Evolutionary conservation across 1,284 basidiomycete species (phyloP).

Genomic region (Schizopora paradoxa): DNA sequence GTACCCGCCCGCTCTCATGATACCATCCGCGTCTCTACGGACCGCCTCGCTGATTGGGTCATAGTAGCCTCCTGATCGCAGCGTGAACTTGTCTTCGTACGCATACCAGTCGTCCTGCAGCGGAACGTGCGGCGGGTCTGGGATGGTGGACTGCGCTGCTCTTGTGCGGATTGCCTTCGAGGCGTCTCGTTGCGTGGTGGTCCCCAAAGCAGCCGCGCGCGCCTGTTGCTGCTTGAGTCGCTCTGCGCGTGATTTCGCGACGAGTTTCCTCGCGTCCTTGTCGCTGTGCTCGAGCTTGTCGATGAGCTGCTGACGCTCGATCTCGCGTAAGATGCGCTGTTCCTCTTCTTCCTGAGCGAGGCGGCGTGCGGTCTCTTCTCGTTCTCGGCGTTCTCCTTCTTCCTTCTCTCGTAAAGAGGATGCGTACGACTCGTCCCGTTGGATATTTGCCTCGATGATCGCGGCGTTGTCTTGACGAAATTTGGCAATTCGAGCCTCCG

Average conservation of each 20-base stretch:
- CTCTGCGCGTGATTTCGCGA: conserved; percentile 65
- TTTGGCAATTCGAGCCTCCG: conserved; percentile 77
- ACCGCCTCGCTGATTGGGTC: conserved; percentile 73
- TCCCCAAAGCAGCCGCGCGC: conserved; percentile 38
- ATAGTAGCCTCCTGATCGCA: conserved; percentile 50
- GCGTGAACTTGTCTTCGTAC: conserved; percentile 61
- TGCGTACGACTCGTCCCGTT: conserved; percentile 70
- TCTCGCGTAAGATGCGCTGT: conserved; percentile 45
- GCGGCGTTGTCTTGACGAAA: conserved; percentile 80
- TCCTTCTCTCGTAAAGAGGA: conserved; percentile 70
- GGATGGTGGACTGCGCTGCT: conserved; percentile 50
- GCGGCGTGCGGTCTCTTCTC: conserved; percentile 66
- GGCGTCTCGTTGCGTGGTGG: conserved; percentile 40
- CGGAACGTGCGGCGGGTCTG: conserved; percentile 73
- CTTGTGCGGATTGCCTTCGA: conserved; percentile 51
- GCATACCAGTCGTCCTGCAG: conserved; percentile 70
- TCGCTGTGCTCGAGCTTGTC: conserved; percentile 36
- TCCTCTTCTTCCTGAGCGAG: conserved; percentile 67
- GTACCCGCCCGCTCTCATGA: conserved; percentile 84
- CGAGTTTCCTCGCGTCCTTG: conserved; percentile 61
- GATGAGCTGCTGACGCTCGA: conserved; percentile 33
- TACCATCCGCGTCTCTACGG: conserved; percentile 69
- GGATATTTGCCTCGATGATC: conserved; percentile 73
- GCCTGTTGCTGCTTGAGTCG: conserved; percentile 47
- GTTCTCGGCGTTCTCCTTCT: conserved; percentile 64